These are phyloP conservation scores for Ogataea nitratoaversa DNA, from an alignment of 805 yeast species.

Conservation along the genomic window DNA sequence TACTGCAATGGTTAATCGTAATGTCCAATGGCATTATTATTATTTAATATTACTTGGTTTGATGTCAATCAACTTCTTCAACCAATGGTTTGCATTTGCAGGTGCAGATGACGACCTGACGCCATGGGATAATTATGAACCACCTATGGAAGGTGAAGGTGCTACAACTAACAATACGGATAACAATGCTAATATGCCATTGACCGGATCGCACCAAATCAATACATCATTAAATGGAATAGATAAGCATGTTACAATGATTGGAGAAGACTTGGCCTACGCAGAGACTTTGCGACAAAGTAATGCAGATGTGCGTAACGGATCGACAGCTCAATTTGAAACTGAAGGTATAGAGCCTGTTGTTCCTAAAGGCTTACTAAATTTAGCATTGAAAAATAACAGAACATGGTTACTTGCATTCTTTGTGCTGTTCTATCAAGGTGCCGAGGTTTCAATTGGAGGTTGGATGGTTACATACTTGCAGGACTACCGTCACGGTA, in stretches of 20 bases:
- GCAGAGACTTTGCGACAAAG: constrained; percentile 11
- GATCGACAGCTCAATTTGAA: background rate
- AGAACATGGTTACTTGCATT: constrained; percentile 46
- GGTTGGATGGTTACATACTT: constrained; percentile 70
- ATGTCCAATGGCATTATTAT: constrained; percentile 50
- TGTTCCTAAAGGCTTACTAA: constrained; percentile 28
- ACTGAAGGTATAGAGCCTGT: constrained; percentile 16
- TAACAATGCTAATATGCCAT: background rate
- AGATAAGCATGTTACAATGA: constrained; percentile 17
- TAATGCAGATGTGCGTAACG: constrained; percentile 5
- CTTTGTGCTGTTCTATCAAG: constrained; percentile 59
- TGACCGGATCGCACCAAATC: background rate
- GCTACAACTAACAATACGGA: background rate
- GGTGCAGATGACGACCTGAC: constrained; percentile 44
- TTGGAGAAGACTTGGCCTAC: constrained; percentile 17
- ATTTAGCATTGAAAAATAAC: constrained; percentile 36
- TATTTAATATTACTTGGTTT: constrained; percentile 46
- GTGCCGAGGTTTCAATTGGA: constrained; percentile 64
- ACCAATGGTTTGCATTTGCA: constrained; percentile 41
- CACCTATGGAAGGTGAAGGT: constrained; percentile 1
- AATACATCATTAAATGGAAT: constrained; percentile 5
- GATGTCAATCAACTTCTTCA: constrained; percentile 31
- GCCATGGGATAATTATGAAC: constrained; percentile 32
- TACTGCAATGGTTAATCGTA: constrained; percentile 46
- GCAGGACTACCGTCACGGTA: constrained; percentile 48